phyloP scores from a whole-genome alignment of 2,329 filamentous ascomycete species.

The Clonostachys byssicola region DNA sequence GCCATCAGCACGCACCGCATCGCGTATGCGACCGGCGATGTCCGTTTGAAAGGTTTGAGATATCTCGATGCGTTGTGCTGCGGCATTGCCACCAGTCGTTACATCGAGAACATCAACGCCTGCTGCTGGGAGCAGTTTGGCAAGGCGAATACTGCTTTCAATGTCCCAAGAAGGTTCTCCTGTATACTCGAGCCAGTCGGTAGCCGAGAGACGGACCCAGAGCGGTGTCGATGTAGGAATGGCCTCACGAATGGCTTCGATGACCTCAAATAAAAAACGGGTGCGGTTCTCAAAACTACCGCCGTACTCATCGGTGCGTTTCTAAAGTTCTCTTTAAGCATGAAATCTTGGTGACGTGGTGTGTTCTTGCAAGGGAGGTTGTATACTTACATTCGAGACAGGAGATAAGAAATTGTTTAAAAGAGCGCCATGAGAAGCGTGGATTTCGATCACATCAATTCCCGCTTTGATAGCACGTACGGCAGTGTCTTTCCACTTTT shows the following conservation, averaged over 20 bases:
- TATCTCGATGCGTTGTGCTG: conserved; percentile 52
- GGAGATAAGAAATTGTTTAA: conserved; percentile 54
- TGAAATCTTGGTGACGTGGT: conserved; percentile 52
- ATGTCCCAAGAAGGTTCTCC: conserved; percentile 57
- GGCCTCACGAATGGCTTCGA: too few relatives aligned
- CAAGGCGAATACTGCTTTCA: conserved; percentile 42
- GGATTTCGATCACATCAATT: conserved; percentile 41
- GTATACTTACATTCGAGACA: conserved; percentile 17
- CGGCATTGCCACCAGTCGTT: conserved; percentile 69
- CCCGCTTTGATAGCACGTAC: too few relatives aligned
- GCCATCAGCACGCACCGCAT: conserved; percentile 48
- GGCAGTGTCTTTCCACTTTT: too few relatives aligned
- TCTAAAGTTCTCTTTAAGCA: conserved; percentile 9
- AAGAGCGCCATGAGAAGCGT: conserved; percentile 57
- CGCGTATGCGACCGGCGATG: conserved; percentile 68
- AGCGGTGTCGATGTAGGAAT: conserved; percentile 37
- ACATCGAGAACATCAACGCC: conserved; percentile 85
- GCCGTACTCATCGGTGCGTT: too few relatives aligned
- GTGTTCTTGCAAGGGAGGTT: conserved; percentile 21
- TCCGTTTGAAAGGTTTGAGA: conserved; percentile 66
- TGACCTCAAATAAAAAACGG: too few relatives aligned
- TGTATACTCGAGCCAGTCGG: conserved; percentile 54
- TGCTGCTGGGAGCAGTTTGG: conserved; percentile 56
- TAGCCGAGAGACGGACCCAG: conserved; percentile 55
- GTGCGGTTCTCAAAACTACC: too few relatives aligned